Evolutionary conservation across 371 early-diverging fungal genomes (phyloP), one percentile per base, ranked within the genome.

Genomic region (Amoeboaphelidium protococcarum): DNA sequence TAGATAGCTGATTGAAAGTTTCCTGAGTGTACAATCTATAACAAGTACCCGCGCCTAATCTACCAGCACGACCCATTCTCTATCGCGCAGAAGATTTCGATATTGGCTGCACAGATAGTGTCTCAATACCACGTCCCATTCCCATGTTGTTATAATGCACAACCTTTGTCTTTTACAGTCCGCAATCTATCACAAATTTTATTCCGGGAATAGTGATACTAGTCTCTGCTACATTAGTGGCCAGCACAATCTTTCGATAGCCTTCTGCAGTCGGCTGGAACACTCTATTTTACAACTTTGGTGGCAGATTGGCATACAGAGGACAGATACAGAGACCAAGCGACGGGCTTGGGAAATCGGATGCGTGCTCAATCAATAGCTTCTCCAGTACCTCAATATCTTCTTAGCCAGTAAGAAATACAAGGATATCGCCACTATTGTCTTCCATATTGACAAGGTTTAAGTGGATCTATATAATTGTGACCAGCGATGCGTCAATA

Each of bases 341-440:
- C 42, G 96, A 88, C 47, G 77, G 79, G 51, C 78, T 79, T 0
- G 94, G 94, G 12, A 92, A 67, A 2, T 75, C 73, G 54, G 74
- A 69, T 52, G 73, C 70, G 10, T 82, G 81, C 43, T 78, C 75
- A 47, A 66, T 62, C 42, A 96, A 61, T 10, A 71, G 72, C 55
- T 87, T 87, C 23, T 84, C 76, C 0, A 81, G 89, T 24, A 69
- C 68, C 56, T 97, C 95, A 53, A 99, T 98, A 62, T 98, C 99
- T 45, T 97, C 95, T 68, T 96, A 94, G 44, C 98, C 97, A 3
- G 98, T 94, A 51, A 99, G 62, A 58, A 99, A 98, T 19, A 98
- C 82, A 23, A 99, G 63, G 42, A 99, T 85, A 57, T 96, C 98
- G 41, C 95, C 95, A 1, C 22, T n/a, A 40, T 67, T 67, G 55